Base-by-base conservation (phyloP, 1,284 basidiomycete genomes). In the Heterobasidion irregulare region DNA sequence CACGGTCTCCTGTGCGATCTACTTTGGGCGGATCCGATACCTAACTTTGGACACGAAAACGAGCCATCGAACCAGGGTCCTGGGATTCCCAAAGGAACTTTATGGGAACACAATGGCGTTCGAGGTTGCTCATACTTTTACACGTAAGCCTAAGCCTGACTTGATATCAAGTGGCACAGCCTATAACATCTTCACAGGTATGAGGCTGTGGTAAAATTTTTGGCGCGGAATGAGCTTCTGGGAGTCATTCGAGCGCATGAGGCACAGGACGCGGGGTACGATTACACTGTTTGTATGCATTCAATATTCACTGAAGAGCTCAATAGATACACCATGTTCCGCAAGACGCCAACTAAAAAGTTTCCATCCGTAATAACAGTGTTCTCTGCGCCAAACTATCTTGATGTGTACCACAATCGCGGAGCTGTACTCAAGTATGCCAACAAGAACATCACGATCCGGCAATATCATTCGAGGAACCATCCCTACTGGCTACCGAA, bases 401-500 rank as follows among this genome's bases (percentile, higher is more conserved):
- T 96, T 59, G 94, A 98, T 70, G 90, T 94, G 19, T 96, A 98
- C 72, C 88, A 92, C 69, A 98, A 98, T 73, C 92, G 94, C 61
- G 95, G 91, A 1, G 96, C 96, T 1, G 89, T 99, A 38, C 84
- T 99, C 72, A 98, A 98, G 74, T 98, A 99, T 68, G 94, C 94
- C 62, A 94, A 95, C 72, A 96, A 94, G 74, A 96, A 95, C 59
- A 97, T 99, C 76, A 98, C 95, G 50, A 96, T 97, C 62, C 79
- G 92, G 57, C 96, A 98, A 72, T 99, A 94, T 77, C 98, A 99
- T 72, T 91, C 89, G 63, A 90, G 84, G 44, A 82, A 89, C 35
- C 96, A 99, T 69, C 97, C 96, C 2, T 89, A 85, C 66, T 89
- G 86, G 85, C 75, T 99, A 45, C 96, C 96, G 2, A 99, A 98